Evolutionary conservation across 1,284 basidiomycete species (phyloP).

Genomic region (Naganishia albida): DNA sequence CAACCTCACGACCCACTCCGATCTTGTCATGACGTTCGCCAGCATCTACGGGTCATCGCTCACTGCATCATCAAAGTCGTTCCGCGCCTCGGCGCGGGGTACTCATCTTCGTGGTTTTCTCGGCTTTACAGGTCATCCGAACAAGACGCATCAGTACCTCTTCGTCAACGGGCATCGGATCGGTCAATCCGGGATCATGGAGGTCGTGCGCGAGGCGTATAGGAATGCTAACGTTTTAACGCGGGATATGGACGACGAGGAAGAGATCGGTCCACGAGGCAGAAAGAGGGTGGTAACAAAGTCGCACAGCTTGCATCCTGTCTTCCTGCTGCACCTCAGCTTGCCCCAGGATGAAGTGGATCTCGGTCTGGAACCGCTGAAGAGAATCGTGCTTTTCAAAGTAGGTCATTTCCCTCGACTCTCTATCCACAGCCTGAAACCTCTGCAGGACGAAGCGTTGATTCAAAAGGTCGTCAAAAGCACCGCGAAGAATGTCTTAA

Average conservation of each 20-base stretch:
- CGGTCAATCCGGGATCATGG: constrained; percentile 67
- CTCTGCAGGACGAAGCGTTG: neutral
- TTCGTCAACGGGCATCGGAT: constrained; percentile 74
- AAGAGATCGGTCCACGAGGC: neutral
- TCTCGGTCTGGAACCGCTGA: neutral
- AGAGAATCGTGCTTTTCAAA: neutral
- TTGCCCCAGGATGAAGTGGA: constrained; percentile 1
- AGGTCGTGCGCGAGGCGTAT: constrained; percentile 67
- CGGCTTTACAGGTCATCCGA: constrained; percentile 69
- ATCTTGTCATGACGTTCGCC: constrained; percentile 9
- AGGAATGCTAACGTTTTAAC: constrained; percentile 66
- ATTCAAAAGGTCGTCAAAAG: too few species aligned
- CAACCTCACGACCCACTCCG: neutral
- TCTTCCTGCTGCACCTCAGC: constrained; percentile 13
- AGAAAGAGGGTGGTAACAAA: constrained; percentile 6
- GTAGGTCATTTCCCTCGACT: neutral
- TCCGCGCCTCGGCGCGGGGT: constrained; percentile 59
- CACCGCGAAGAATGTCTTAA: too few species aligned
- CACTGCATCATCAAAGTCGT: constrained; percentile 61
- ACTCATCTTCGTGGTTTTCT: constrained; percentile 74
- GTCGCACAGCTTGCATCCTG: constrained; percentile 4
- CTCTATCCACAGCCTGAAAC: too few species aligned
- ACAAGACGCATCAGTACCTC: constrained; percentile 61
- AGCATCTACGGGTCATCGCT: constrained; percentile 4
- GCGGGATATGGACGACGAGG: neutral